These are phyloP conservation scores for Leccinum rimulosum DNA, from an alignment of 768 basidiomycete genomes.

Conservation along the genomic window DNA sequence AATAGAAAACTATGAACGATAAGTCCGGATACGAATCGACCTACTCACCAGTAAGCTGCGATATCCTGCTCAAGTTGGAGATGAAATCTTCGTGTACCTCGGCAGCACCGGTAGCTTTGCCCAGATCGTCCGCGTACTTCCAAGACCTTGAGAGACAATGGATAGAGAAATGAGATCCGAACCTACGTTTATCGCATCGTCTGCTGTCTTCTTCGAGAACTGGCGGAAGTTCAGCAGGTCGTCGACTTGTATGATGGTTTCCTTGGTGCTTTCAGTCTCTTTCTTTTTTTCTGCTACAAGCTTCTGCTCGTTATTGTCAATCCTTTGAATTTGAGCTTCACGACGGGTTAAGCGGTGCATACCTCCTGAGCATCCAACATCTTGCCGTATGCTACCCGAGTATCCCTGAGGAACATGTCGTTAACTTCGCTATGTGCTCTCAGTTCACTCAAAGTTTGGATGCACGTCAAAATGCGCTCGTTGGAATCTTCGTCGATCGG, in stretches of 20 bases:
- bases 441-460: conserved; percentile 87
- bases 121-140: conserved; percentile 87
- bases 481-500: conserved; percentile 99
- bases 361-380: conserved; percentile 98
- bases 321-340: background rate
- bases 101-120: conserved; percentile 80
- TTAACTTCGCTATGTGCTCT: conserved; percentile 54
- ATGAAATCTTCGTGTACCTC: conserved; percentile 91
- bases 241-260: conserved; percentile 82
- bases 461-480: conserved; percentile 95
- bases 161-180: background rate
- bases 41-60: conserved; percentile 81
- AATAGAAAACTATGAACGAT: background rate
- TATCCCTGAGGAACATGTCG: conserved; percentile 80
- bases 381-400: conserved; percentile 86
- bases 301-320: conserved; percentile 48
- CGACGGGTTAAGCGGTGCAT: conserved; percentile 9
- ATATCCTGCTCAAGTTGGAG: conserved; percentile 89
- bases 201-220: conserved; percentile 87
- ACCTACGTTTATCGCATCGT: conserved; percentile 73
- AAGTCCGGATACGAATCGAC: background rate
- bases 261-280: conserved; percentile 69
- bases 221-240: conserved; percentile 91
- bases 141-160: background rate
- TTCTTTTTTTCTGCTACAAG: conserved; percentile 91